Evolutionary conservation across 2,329 filamentous ascomycete genomes (phyloP).

Genomic region (Pseudocercospora fijiensis): DNA sequence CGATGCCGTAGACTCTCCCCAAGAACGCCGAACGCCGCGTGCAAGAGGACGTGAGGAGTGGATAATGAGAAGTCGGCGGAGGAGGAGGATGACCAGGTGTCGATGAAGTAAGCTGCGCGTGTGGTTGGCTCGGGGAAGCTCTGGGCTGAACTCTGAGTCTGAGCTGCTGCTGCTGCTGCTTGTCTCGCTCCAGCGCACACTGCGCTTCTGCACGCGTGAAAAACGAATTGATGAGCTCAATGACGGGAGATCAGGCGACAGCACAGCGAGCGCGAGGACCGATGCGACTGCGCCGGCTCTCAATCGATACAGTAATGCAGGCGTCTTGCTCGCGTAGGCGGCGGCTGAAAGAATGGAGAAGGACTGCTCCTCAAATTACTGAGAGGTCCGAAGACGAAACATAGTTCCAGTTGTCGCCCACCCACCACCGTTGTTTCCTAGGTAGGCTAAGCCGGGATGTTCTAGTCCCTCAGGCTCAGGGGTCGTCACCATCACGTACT

Average conservation of each 20-base stretch:
- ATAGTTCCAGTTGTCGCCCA: too few relatives aligned
- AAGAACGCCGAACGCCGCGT: slow-evolving; percentile 28
- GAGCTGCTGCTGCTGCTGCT: slow-evolving; percentile 5
- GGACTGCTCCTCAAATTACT: slow-evolving; percentile 1
- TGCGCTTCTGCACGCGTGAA: not conserved
- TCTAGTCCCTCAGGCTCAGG: slow-evolving; percentile 7
- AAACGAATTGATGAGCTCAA: not conserved
- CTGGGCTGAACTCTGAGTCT: slow-evolving; percentile 4
- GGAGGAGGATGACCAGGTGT: slow-evolving; percentile 5
- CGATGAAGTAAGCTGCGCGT: slow-evolving; percentile 15
- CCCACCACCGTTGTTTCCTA: slow-evolving; percentile 1
- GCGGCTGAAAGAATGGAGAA: slow-evolving; percentile 3
- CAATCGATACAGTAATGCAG: slow-evolving; percentile 1
- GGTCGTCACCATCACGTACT: not conserved
- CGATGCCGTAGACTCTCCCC: slow-evolving; percentile 11
- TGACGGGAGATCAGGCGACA: not conserved
- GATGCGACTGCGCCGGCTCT: not conserved
- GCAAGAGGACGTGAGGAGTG: slow-evolving; percentile 19
- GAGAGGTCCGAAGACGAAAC: slow-evolving; percentile 6
- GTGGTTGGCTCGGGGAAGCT: slow-evolving; percentile 3
- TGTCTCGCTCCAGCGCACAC: not conserved
- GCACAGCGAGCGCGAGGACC: not conserved
- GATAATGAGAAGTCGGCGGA: slow-evolving; percentile 5
- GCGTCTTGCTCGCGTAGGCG: slow-evolving; percentile 3
- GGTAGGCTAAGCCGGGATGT: slow-evolving; percentile 1